phyloP scores from a whole-genome alignment of 208 protist species.

The Polymyxa betae region DNA sequence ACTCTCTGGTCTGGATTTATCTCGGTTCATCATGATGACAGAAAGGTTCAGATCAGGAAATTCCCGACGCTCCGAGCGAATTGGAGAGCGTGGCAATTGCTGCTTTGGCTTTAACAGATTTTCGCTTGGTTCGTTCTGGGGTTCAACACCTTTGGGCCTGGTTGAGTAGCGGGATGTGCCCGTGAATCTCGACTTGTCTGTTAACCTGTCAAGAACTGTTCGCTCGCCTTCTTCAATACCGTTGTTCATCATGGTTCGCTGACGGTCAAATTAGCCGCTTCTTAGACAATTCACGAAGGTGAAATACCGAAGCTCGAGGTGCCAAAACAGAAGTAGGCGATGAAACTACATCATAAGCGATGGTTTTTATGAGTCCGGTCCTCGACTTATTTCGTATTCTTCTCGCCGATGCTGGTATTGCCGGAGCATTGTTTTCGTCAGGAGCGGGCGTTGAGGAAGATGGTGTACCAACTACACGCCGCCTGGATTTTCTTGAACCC shows the following conservation, averaged over 20 bases:
- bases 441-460: not conserved
- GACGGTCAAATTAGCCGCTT: not conserved
- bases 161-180: conserved; percentile 26
- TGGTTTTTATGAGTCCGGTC: not conserved
- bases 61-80: too few species aligned
- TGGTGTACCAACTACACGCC: not conserved
- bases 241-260: not conserved
- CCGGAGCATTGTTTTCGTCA: not conserved
- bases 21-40: too few species aligned
- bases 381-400: not conserved
- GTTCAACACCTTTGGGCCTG: too few species aligned
- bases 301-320: not conserved
- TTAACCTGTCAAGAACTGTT: conserved; percentile 15
- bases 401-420: not conserved
- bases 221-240: not conserved
- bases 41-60: too few species aligned
- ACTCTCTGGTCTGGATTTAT: too few species aligned
- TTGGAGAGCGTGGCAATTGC: too few species aligned
- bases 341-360: not conserved
- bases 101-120: too few species aligned
- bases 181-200: conserved; percentile 11
- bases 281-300: not conserved
- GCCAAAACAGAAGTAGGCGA: not conserved
- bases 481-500: not conserved
- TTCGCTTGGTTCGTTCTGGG: too few species aligned